Evolutionary conservation across 441 rosid genomes (phyloP).

Genomic region (Euphorbia schlechtendalii): DNA sequence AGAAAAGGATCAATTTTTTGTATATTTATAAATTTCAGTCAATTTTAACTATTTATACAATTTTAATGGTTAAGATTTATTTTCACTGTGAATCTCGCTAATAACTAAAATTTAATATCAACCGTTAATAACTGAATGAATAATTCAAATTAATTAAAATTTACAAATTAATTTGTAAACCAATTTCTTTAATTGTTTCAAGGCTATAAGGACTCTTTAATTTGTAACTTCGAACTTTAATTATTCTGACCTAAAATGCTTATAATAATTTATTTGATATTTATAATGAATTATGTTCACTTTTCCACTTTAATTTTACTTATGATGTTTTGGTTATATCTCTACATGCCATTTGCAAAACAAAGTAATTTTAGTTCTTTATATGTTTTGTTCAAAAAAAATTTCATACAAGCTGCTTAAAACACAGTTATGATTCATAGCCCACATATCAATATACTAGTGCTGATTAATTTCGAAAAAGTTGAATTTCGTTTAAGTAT

Average conservation of each 20-base stretch:
- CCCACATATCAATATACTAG: not conserved
- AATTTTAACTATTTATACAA: no score
- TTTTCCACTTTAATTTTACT: not conserved
- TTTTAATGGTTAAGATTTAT: no score
- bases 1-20: no score
- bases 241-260: conserved; percentile 2
- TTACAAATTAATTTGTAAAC: not conserved
- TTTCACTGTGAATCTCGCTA: no score
- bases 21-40: no score
- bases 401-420: conserved; percentile 1
- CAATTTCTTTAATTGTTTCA: not conserved
- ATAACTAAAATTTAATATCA: no score
- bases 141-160: no score
- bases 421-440: not conserved
- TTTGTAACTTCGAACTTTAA: not conserved
- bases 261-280: not conserved
- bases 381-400: not conserved
- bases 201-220: not conserved
- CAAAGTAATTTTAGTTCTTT: not conserved
- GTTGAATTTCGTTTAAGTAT: no score
- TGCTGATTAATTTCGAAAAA: no score
- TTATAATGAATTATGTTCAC: not conserved
- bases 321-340: not conserved
- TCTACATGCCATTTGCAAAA: not conserved
- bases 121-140: no score